Percentiles rank a stretch among this genome's conserved stretches.
These are phyloP conservation scores for Dimocarpus longan DNA, from an alignment of 345 rosid genomes.

Conservation along the genomic window DNA sequence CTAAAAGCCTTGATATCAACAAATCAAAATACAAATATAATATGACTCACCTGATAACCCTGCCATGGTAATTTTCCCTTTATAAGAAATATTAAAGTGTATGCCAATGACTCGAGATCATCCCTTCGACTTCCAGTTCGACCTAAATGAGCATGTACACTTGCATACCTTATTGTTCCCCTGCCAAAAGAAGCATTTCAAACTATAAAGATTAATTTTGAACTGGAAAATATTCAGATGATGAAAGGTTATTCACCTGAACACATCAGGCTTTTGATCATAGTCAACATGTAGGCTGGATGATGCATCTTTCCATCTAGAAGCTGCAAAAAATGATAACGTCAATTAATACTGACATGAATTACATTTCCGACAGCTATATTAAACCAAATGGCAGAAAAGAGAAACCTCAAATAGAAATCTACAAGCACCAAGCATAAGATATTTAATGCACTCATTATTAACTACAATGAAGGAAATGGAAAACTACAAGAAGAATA, in stretches of 20 bases:
- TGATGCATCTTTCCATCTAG: constrained; percentile 81
- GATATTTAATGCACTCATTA: neutral
- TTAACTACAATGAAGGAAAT: constrained; percentile 6
- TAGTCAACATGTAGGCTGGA: constrained; percentile 88
- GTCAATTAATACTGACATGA: neutral
- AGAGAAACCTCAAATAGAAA: constrained; percentile 12
- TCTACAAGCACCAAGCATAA: neutral
- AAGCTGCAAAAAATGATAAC: constrained; percentile 54
- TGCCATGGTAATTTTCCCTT: constrained; percentile 98
- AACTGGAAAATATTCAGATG: neutral
- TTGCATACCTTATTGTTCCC: constrained; percentile 95
- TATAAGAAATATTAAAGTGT: constrained; percentile 86
- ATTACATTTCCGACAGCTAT: constrained; percentile 10
- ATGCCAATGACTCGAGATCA: constrained; percentile 96
- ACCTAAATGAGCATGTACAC: constrained; percentile 97
- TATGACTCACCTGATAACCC: constrained; percentile 71
- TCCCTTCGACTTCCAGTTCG: constrained; percentile 92
- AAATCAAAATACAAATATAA: constrained; percentile 13
- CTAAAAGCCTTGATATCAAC: neutral
- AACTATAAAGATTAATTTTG: constrained; percentile 12
- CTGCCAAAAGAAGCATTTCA: constrained; percentile 44
- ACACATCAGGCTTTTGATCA: constrained; percentile 96
- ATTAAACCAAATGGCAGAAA: constrained; percentile 13
- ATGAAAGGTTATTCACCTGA: constrained; percentile 51
- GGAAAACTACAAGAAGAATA: constrained; percentile 7